A percentile compares a stretch with the other conserved stretches of the same genome.
Conservation (phyloP, 108 stramenopile genomes). For the Pseudonitzschia pungens region DNA sequence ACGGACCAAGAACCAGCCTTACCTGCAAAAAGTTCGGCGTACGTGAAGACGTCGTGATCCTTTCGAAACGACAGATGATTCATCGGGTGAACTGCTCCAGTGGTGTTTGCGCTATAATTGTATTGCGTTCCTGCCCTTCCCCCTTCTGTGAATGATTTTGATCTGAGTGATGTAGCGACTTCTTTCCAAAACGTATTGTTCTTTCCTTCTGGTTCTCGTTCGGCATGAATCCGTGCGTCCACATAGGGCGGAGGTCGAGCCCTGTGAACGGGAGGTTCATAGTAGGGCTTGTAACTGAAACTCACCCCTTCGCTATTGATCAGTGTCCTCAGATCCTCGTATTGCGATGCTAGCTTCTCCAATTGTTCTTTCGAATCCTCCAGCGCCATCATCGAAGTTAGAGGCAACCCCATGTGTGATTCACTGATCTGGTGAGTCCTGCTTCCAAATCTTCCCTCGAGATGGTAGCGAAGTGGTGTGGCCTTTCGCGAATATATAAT, state of each 20-base stretch:
- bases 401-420: constrained; percentile 32
- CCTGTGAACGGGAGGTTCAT: constrained; percentile 5
- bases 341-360: constrained; percentile 3
- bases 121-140: no score
- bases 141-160: not conserved
- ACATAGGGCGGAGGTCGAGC: constrained; percentile 22
- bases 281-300: not conserved
- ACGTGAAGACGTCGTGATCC: constrained; percentile 48
- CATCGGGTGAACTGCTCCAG: not conserved
- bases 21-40: constrained; percentile 64
- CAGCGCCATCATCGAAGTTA: constrained; percentile 1
- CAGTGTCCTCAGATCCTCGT: constrained; percentile 10
- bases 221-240: constrained; percentile 49
- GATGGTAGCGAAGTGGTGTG: constrained; percentile 57
- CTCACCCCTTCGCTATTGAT: not conserved
- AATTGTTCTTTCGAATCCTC: not conserved
- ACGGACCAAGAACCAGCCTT: not conserved
- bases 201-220: constrained; percentile 17
- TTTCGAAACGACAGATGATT: constrained; percentile 6
- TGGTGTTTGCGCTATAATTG: not conserved
- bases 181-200: not conserved
- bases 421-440: constrained; percentile 54
- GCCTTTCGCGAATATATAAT: constrained; percentile 38
- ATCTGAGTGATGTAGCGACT: not conserved
- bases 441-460: constrained; percentile 75